Base-by-base conservation (phyloP, 2,329 filamentous ascomycete species). In the Achaetomium macrosporum region DNA sequence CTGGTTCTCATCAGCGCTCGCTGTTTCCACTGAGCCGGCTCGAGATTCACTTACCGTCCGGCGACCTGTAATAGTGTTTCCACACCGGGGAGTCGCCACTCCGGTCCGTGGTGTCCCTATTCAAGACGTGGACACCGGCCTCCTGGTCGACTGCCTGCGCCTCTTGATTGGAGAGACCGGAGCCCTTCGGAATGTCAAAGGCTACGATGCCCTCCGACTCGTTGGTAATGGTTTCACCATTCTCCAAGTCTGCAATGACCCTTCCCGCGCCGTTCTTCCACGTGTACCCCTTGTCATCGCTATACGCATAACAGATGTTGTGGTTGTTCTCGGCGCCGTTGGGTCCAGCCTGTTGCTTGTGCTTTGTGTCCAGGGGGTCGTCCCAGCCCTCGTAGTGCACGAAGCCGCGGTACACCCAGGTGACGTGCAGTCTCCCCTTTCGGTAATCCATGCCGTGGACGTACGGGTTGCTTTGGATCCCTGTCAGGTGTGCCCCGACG, bases 371-470 rank as follows among this genome's bases (percentile, higher is more conserved):
- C 0, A 39, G 50, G 13, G 62, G 67, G 57, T 73, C 70, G 53
- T 73, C 68, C 69, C 70, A 73, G n/a, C 71, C 71, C 0, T 61
- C 59, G 60, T 73, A 73, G 50, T 64, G 64, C 6, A 76, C 72
- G 45, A 76, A 77, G 16, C 70, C 73, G 15, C 76, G 72, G 54
- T 75, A 76, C 0, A 77, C 76, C 75, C 75, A 77, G 1, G 73
- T 76, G 17, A 71, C 68, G 60, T 72, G 71, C 1, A 78, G 66
- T 12, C 58, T 57, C 29, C 65, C 62, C 31, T 64, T 29, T 13
- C 49, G 47, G 40, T 64, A 58, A 44, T 53, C 42, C 42, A 78
- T 64, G 10, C 75, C 75, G 62, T 79, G 75, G 60, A 77, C 71
- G 61, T 78, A 79, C 1, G 76, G 74, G 61, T 76, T 78, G 63